A percentile compares a stretch with the other conserved stretches of the same genome.
Evolutionary conservation across 768 basidiomycete species (phyloP).

Genomic region (Podaxis sp.): DNA sequence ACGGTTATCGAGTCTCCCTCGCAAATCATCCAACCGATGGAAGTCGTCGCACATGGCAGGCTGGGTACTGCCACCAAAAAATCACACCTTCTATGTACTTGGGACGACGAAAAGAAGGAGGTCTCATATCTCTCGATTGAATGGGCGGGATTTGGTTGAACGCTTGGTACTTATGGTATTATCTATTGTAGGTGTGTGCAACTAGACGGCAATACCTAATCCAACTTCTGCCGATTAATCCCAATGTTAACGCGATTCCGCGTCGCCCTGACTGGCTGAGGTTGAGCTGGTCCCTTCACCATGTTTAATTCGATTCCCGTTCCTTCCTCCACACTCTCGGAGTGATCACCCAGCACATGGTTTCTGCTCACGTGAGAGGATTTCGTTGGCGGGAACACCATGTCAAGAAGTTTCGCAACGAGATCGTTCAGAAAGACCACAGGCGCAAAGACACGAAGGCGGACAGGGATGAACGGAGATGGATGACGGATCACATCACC

Average conservation of each 20-base stretch:
- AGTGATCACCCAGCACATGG: constrained; percentile 44
- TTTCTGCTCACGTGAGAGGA: constrained; percentile 34
- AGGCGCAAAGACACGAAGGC: constrained; percentile 71
- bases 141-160: constrained; percentile 86
- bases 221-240: constrained; percentile 39
- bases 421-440: constrained; percentile 77
- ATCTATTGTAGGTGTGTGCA: constrained; percentile 3
- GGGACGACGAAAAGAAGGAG: constrained; percentile 68
- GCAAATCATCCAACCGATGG: constrained; percentile 75
- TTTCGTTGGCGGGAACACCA: constrained; percentile 7
- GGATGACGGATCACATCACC: constrained; percentile 56
- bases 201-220: constrained; percentile 30
- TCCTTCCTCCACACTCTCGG: constrained; percentile 66
- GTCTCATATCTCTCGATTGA: constrained; percentile 81
- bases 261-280: constrained; percentile 20
- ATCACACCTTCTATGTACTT: constrained; percentile 86
- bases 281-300: constrained; percentile 18
- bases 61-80: constrained; percentile 98
- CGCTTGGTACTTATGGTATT: background rate
- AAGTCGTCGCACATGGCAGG: constrained; percentile 93
- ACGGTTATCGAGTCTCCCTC: constrained; percentile 70
- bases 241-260: constrained; percentile 38
- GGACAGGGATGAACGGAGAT: constrained; percentile 77
- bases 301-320: constrained; percentile 30
- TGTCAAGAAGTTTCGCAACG: constrained; percentile 55